Conservation (phyloP, 2,329 filamentous ascomycete genomes). For the Penicillium janthinellum region DNA sequence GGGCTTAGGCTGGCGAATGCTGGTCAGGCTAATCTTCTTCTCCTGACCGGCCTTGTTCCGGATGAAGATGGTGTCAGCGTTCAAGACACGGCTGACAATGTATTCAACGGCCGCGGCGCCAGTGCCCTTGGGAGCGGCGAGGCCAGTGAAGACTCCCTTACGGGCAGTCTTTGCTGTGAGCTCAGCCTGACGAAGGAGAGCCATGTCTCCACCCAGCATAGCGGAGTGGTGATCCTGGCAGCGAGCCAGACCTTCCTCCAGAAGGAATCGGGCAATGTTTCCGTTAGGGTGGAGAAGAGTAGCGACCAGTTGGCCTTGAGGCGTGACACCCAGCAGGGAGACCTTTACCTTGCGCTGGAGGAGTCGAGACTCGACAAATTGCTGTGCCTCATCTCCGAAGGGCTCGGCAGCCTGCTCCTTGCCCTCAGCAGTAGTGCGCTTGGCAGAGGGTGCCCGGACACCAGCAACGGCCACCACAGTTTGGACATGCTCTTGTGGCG, state of each 20-base stretch:
- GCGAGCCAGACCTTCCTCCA: constrained; percentile 84
- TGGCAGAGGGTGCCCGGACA: constrained; percentile 85
- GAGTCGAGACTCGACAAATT: constrained; percentile 82
- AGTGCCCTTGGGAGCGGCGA: constrained; percentile 66
- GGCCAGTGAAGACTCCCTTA: constrained; percentile 77
- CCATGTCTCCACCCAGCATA: constrained; percentile 87
- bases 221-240: constrained; percentile 97
- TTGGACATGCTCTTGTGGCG: constrained; percentile 82
- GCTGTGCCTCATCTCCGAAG: constrained; percentile 82
- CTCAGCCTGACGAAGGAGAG: constrained; percentile 79
- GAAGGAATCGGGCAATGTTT: constrained; percentile 87
- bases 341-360: constrained; percentile 84
- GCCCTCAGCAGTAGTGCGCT: constrained; percentile 77
- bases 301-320: constrained; percentile 89
- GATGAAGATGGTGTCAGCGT: constrained; percentile 85
- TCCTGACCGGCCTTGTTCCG: constrained; percentile 82
- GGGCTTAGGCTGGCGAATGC: constrained; percentile 87
- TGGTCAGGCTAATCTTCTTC: constrained; percentile 89
- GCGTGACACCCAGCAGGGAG: constrained; percentile 80
- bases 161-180: constrained; percentile 77
- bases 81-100: constrained; percentile 79
- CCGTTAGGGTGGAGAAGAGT: constrained; percentile 84
- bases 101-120: constrained; percentile 69
- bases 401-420: constrained; percentile 84
- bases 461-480: constrained; percentile 88